A percentile compares a stretch with the other conserved stretches of the same genome.
Conservation (phyloP, 176 grass and related monocot genomes). For the Canna indica region DNA sequence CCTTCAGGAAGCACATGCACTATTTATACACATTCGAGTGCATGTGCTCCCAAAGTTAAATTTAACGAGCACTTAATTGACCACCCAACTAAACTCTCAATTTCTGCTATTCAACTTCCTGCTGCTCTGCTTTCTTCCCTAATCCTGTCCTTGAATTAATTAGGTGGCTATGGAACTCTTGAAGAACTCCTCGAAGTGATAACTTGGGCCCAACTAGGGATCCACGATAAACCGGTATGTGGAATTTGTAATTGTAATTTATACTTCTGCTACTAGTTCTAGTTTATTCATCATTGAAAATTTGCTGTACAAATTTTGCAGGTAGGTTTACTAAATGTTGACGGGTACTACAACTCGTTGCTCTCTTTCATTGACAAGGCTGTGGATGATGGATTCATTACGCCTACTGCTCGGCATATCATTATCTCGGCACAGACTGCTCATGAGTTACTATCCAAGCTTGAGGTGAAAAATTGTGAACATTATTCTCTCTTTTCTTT, state of each 20-base stretch:
- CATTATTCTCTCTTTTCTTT: too few species aligned
- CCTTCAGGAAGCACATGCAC: too few species aligned
- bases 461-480: neutral
- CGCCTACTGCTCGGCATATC: neutral
- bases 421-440: neutral
- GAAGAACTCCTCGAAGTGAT: constrained; percentile 7
- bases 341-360: neutral
- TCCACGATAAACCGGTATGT: constrained; percentile 2
- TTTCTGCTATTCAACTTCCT: too few species aligned
- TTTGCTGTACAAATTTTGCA: neutral
- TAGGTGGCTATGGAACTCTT: neutral
- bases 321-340: neutral
- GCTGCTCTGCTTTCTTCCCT: too few species aligned
- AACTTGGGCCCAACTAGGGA: neutral
- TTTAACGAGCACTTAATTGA: too few species aligned
- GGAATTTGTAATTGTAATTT: too few species aligned
- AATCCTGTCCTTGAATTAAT: neutral
- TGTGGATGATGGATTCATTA: neutral
- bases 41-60: too few species aligned
- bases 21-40: too few species aligned
- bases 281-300: too few species aligned
- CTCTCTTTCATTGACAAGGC: neutral
- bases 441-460: neutral
- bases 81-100: too few species aligned
- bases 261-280: too few species aligned